Evolutionary conservation across 1,284 basidiomycete genomes (phyloP), one percentile per base, ranked within the genome.

Genomic region (Butyriboletus pseudospeciosus): DNA sequence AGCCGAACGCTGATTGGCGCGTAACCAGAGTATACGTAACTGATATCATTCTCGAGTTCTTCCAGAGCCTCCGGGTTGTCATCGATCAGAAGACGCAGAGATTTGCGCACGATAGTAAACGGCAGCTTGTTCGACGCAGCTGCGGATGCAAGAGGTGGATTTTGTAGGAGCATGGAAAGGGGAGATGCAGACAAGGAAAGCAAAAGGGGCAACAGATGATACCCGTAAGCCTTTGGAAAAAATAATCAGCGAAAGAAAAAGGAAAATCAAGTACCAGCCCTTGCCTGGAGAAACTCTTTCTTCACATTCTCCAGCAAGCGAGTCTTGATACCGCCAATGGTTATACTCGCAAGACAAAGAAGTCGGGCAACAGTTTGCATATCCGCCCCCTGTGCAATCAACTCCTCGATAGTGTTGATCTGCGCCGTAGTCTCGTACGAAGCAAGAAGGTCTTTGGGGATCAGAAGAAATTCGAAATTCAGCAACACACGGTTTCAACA

Each of bases 11-110:
- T 93, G 58, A 98, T 82, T 13, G 97, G 97, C 3, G 97, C 95
- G 71, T 95, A 99, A 10, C 97, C 97, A 1, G 94, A 97, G 75
- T 98, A 99, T 38, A 92, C 91, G 72, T 92, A 99, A 57, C 91
- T 87, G 65, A 98, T 90, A 71, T 99, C 97, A 66, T 90, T 90
- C 62, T 96, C 94, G 36, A 87, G 78, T 66, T 88, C 88, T 59
- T 87, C 88, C 37, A 86, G 70, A 16, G 82, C 80, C 61, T 89
- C 87, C 40, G 81, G 77, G 62, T 86, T 88, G 52, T 98, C 95
- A 67, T 99, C 96, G 60, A 97, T 93, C 37, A 98, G 80, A 25
- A 99, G 82, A 28, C 92, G 84, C n/a, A 99, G 79, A 0, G 87
- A 83, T 72, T 94, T 95, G 49, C 94, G 84, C 23, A 95, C 73